Percentiles rank a stretch among this genome's conserved stretches.
Conservation (phyloP, 345 rosid genomes). For the Eucalyptus tenuipes region DNA sequence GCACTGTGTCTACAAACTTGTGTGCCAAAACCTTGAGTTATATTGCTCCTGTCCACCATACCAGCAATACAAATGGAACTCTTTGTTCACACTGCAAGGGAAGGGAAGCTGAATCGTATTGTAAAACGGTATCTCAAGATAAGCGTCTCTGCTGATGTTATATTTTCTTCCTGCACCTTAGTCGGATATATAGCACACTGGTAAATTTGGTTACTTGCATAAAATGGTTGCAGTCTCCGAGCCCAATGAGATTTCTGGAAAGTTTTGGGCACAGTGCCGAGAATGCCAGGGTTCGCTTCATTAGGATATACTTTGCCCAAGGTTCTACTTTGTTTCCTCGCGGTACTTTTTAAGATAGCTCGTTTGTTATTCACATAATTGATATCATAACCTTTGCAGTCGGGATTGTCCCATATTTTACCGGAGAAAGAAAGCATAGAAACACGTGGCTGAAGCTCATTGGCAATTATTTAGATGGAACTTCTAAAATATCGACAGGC, state of each 20-base stretch:
- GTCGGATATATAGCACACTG: neutral
- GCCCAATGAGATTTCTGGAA: conserved; percentile 69
- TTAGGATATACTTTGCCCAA: conserved; percentile 93
- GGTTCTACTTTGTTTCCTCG: conserved; percentile 20
- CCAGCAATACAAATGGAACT: conserved; percentile 46
- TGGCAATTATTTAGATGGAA: conserved; percentile 73
- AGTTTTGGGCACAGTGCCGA: conserved; percentile 86
- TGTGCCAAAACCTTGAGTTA: neutral
- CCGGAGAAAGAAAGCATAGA: conserved; percentile 89
- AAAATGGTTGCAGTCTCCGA: conserved; percentile 51
- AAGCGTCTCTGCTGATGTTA: neutral
- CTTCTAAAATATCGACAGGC: conserved; percentile 11
- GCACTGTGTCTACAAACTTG: neutral
- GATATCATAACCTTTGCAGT: conserved; percentile 17
- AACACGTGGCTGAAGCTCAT: conserved; percentile 80
- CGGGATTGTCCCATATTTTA: conserved; percentile 97
- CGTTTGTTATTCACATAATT: neutral
- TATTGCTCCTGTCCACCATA: neutral
- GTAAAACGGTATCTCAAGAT: conserved; percentile 83
- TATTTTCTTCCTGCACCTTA: neutral
- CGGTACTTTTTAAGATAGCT: neutral
- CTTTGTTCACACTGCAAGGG: conserved; percentile 85
- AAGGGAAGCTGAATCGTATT: conserved; percentile 87
- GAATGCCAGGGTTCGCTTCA: conserved; percentile 98
- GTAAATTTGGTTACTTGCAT: neutral